Evolutionary conservation across 176 grass and related monocot species (phyloP).

Genomic region (Dendrocalamus sinicus): DNA sequence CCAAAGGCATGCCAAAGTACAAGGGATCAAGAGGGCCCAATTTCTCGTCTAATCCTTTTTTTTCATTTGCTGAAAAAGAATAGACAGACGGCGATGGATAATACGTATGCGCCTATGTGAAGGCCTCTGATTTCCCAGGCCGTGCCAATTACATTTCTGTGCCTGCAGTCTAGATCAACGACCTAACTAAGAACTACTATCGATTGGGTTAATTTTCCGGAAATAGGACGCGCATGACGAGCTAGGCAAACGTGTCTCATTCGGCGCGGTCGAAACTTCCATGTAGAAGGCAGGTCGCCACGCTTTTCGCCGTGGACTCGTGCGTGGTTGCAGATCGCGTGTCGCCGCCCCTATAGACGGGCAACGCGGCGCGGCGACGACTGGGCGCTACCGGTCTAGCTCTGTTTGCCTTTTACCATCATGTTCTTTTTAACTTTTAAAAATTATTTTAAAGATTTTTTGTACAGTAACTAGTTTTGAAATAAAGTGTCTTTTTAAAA

Average conservation of each 20-base stretch:
- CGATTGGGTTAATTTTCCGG: background rate
- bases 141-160: no score
- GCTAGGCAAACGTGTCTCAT: background rate
- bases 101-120: background rate
- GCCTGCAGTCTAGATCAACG: background rate
- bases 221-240: background rate
- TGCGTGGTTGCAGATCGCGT: background rate
- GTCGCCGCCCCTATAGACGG: background rate
- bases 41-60: background rate
- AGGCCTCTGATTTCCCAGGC: background rate
- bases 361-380: background rate
- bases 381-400: background rate
- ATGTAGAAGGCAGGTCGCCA: background rate
- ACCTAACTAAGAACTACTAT: background rate
- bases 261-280: background rate
- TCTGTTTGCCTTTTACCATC: background rate
- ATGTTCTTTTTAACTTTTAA: rapidly evolving
- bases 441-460: no score
- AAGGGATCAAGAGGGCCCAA: background rate
- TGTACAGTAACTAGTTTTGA: no score
- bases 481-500: no score
- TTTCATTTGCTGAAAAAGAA: background rate
- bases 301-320: background rate
- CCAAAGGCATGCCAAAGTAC: background rate
- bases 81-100: background rate